These are phyloP conservation scores for Chenopodium album DNA, from an alignment of 148 eudicot genomes.

Conservation along the genomic window DNA sequence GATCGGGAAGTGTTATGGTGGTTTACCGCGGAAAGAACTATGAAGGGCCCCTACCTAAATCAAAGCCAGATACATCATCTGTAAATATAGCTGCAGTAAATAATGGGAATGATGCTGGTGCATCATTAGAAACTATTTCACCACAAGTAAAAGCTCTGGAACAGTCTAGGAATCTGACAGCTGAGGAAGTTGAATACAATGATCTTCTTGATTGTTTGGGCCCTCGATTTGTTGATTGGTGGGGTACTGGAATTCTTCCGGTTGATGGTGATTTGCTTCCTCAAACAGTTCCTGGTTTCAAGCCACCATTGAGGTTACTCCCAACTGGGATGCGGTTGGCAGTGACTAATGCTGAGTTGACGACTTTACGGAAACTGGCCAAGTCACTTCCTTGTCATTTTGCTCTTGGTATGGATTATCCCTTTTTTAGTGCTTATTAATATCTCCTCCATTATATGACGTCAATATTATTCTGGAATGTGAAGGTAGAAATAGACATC, in stretches of 20 bases:
- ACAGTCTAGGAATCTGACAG: slow-evolving; percentile 49
- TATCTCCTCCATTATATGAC: slow-evolving; percentile 13
- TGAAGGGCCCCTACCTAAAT: slow-evolving; percentile 58
- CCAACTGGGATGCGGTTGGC: slow-evolving; percentile 84
- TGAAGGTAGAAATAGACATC: slow-evolving; percentile 93
- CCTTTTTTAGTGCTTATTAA: slow-evolving; percentile 13
- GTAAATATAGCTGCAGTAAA: slow-evolving; percentile 24
- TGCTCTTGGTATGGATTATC: slow-evolving; percentile 72
- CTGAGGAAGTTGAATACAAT: slow-evolving; percentile 73
- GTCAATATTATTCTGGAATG: slow-evolving; percentile 14
- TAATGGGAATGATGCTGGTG: slow-evolving; percentile 26
- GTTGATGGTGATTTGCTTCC: slow-evolving; percentile 96
- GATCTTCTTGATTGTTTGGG: slow-evolving; percentile 77
- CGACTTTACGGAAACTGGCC: slow-evolving; percentile 75
- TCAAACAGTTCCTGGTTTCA: slow-evolving; percentile 74
- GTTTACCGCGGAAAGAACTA: slow-evolving; percentile 85
- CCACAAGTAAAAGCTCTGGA: slow-evolving; percentile 27
- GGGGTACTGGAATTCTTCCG: slow-evolving; percentile 96
- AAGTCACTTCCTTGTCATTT: slow-evolving; percentile 98
- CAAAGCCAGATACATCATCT: slow-evolving; percentile 55
- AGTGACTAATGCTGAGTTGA: slow-evolving; percentile 80
- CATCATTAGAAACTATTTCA: slow-evolving; percentile 28
- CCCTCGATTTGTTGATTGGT: slow-evolving; percentile 97
- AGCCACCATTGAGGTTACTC: slow-evolving; percentile 84
- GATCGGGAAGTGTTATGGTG: slow-evolving; percentile 98